These are phyloP conservation scores for Nicotiana undulata DNA, from an alignment of 257 asterid genomes.

Conservation along the genomic window DNA sequence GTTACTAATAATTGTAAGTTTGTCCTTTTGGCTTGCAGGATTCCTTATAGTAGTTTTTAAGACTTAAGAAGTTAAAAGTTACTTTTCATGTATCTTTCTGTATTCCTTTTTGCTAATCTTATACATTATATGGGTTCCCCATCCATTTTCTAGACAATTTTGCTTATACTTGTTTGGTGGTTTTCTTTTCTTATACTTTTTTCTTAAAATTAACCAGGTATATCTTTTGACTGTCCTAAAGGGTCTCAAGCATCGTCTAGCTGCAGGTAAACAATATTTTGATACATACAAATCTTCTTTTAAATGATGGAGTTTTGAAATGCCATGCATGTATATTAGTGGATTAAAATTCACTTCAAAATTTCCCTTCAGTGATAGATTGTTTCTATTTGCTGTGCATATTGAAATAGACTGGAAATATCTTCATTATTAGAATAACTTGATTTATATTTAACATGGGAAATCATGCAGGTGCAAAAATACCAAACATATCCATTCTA, in stretches of 20 bases:
- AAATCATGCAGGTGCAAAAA: constrained; percentile 60
- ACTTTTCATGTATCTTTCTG: background rate
- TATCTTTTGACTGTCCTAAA: constrained; percentile 82
- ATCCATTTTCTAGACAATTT: constrained; percentile 4
- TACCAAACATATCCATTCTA: constrained; percentile 66
- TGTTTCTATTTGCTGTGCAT: too few species aligned
- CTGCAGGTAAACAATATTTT: constrained; percentile 61
- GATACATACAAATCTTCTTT: background rate
- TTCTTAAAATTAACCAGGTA: constrained; percentile 48
- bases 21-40: background rate
- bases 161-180: constrained; percentile 9
- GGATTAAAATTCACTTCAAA: too few species aligned
- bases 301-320: too few species aligned
- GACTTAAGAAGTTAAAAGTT: background rate
- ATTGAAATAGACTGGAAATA: background rate
- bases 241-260: constrained; percentile 92
- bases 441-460: background rate
- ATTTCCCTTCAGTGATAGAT: too few species aligned
- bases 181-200: constrained; percentile 3
- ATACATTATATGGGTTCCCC: background rate
- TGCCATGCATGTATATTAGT: too few species aligned
- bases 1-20: constrained; percentile 2
- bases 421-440: constrained; percentile 4
- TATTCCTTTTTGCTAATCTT: background rate
- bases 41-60: background rate